Base-by-base conservation (phyloP, 768 basidiomycete genomes). In the Amanita exitialis region DNA sequence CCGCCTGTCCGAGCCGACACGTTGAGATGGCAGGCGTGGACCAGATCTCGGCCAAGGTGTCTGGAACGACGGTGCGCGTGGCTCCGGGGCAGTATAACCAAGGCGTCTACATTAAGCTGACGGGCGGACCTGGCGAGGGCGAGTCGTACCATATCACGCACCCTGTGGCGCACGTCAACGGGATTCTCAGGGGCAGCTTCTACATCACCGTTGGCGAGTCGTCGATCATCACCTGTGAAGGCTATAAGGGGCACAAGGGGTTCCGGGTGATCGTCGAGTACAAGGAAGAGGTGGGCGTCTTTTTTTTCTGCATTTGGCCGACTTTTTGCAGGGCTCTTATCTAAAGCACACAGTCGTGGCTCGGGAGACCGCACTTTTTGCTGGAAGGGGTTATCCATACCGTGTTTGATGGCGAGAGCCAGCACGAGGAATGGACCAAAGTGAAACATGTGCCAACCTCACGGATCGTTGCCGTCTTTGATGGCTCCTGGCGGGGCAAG, bases 1-100 rank as follows among this genome's bases (percentile, higher is more conserved):
- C 86, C 6, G 55, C 69, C 3, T 94, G 90, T 64, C 90, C 93
- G 0, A 69, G 79, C 37, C 78, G 82, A 21, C 77, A 78, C 27
- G 61, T 94, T 37, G 82, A 87, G 55, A 73, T 88, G 62, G 68
- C 67, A 15, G 95, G 93, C 3, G 73, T 92, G 52, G 95, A 99
- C 69, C 95, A 99, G 68, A 93, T 99, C 56, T 76, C 83, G 1
- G 96, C 94, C 13, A 90, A 86, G 64, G 84, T 97, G 1, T 88
- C 90, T 9, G 91, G 92, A 15, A 92, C 92, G 37, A 77, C 85
- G 4, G 66, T 97, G 44, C 84, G 88, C 44, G 85, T 97, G 43
- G 64, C 75, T 4, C 88, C 96, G 0, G 96, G 96, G 0, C 69
- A 79, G 32, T 79, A 74, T 58, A 98, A 97, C 69, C 82, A 88